Evolutionary conservation across 768 basidiomycete species (phyloP).

Genomic region (Hygrocybe punicea): DNA sequence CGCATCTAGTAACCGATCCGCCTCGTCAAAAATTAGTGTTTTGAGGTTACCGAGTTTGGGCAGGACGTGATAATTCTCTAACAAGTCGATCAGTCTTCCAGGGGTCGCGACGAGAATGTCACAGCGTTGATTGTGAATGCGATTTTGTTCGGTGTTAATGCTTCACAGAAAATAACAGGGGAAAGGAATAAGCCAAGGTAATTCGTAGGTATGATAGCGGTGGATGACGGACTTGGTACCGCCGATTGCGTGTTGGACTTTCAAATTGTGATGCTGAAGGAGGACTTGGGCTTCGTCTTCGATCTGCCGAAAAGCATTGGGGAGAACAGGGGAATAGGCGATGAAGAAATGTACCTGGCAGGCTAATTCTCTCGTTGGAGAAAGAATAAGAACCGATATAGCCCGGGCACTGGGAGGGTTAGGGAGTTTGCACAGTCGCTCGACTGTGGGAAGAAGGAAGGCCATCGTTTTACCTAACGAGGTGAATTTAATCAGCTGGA

Average conservation of each 20-base stretch:
- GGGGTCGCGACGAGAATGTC: conserved; percentile 73
- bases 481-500: neutral
- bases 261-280: conserved; percentile 39
- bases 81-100: conserved; percentile 69
- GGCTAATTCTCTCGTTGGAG: conserved; percentile 73
- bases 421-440: conserved; percentile 50
- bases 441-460: conserved; percentile 73
- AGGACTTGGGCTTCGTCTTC: conserved; percentile 58
- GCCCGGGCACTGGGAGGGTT: conserved; percentile 11
- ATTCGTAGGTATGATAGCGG: neutral
- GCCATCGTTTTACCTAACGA: conserved; percentile 62
- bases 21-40: conserved; percentile 65
- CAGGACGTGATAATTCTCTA: conserved; percentile 40
- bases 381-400: conserved; percentile 62
- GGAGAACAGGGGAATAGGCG: no score
- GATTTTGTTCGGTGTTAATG: conserved; percentile 16
- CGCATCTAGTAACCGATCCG: conserved; percentile 69
- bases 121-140: conserved; percentile 27
- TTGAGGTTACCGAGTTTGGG: conserved; percentile 38
- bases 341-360: conserved; percentile 52
- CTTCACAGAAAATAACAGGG: conserved; percentile 2
- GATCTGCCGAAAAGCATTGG: conserved; percentile 42
- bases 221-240: conserved; percentile 45
- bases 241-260: conserved; percentile 52
- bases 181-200: neutral